Evolutionary conservation across 2,329 filamentous ascomycete genomes (phyloP), one percentile per base, ranked within the genome.

Genomic region (Cryphonectria parasitica): DNA sequence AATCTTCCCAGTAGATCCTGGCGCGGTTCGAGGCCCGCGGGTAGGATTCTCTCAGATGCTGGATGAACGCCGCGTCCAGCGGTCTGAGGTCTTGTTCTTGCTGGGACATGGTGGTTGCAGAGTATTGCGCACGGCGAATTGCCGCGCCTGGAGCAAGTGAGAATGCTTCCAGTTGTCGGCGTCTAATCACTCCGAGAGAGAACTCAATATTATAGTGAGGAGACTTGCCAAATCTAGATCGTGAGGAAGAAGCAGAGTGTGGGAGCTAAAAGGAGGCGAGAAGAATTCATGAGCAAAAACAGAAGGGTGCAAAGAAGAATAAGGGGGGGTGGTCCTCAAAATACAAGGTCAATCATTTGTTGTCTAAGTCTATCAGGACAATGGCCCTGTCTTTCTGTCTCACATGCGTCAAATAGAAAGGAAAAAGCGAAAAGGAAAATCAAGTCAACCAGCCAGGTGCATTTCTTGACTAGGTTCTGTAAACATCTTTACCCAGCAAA

Each of bases 341-440:
- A 54, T 52, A 65, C 31, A 62, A 65, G 31, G 45, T 49, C 45
- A n/a, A n/a, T 70, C 36, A 67, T 67, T 60, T 67, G 67, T 60
- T 67, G 67, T 41, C 45, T 39, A 41, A 34, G n/a, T 11, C 31
- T 13, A 19, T 28, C 13, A 41, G 41, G 31, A 72, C 71, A 72
- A 72, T 72, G 66, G 52, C 63, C 63, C 45, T 72, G 71, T 72
- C 13, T 58, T 43, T 28, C 61, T 43, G 45, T 64, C 61, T 64
- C n/a, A 17, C 6, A 31, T 17, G 15, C 25, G 34, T 17, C 25
- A 49, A n/a, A n/a, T 10, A 49, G 19, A 10, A 49, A 49, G 10
- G 5, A 49, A n/a, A 49, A n/a, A 49, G 19, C n/a, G 45, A 45
- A 45, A 45, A 49, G 52, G 8, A 52, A 58, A 58, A 31, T 17